A percentile compares a stretch with the other conserved stretches of the same genome.
These are phyloP conservation scores for Ophiostoma sp. DNA, from an alignment of 2,329 filamentous ascomycete genomes.

Conservation along the genomic window DNA sequence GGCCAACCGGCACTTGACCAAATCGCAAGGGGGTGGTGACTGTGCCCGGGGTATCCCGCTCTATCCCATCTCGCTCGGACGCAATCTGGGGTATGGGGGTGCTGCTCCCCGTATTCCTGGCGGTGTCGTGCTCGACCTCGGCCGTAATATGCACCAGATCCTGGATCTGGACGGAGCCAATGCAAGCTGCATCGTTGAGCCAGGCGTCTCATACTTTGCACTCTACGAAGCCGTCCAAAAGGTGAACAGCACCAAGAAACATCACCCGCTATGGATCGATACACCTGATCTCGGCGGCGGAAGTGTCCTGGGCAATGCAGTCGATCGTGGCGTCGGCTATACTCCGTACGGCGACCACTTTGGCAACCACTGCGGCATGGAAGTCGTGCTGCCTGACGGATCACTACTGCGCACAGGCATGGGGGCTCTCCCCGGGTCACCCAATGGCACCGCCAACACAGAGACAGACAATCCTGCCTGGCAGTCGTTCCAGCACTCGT, in stretches of 20 bases:
- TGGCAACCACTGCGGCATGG: conserved; percentile 33
- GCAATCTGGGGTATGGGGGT: conserved; percentile 47
- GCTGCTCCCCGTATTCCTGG: conserved; percentile 49
- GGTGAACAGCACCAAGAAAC: conserved; percentile 30
- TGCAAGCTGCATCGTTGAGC: conserved; percentile 49
- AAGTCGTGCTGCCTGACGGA: conserved; percentile 40
- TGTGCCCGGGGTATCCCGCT: conserved; percentile 37
- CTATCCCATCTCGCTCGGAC: conserved; percentile 46
- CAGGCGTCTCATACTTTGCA: conserved; percentile 50
- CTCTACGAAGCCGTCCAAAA: conserved; percentile 46
- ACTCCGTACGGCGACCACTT: conserved; percentile 42
- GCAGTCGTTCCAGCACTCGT: conserved; percentile 39
- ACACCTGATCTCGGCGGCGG: conserved; percentile 41
- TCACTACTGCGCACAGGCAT: conserved; percentile 43
- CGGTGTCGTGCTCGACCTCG: conserved; percentile 48
- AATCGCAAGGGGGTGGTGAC: not conserved
- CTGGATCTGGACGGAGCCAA: conserved; percentile 47
- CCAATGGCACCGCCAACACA: conserved; percentile 17
- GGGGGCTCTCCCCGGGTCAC: conserved; percentile 41
- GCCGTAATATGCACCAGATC: conserved; percentile 48
- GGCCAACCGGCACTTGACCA: conserved; percentile 29
- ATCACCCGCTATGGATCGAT: conserved; percentile 41
- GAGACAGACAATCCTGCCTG: conserved; percentile 37
- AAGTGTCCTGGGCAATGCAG: conserved; percentile 42
- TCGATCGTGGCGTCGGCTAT: conserved; percentile 45